Percentiles rank a stretch among this genome's conserved stretches.
Conservation (phyloP, 1,139 yeast genomes). For the Geotrichum cucujoidarum region DNA sequence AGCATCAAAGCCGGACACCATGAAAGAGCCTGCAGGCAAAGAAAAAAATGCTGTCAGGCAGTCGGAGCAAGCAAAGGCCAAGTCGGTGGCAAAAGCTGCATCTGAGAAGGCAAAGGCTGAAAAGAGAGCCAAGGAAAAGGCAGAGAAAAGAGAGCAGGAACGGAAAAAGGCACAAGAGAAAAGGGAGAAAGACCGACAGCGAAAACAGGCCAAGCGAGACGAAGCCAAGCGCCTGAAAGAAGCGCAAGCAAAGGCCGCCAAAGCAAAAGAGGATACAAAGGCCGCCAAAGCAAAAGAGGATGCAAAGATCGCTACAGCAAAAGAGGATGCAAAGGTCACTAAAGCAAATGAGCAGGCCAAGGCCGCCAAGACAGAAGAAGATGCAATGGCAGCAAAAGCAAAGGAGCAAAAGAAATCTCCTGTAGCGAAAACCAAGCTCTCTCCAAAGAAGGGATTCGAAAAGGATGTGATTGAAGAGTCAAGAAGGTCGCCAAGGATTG, state of each 20-base stretch:
- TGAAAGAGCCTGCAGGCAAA: background rate
- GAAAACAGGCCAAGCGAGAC: too few species aligned
- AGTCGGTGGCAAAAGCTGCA: too few species aligned
- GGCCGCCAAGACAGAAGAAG: background rate
- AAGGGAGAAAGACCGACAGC: background rate
- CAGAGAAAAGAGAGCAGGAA: background rate
- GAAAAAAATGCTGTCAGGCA: too few species aligned
- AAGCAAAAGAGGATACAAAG: background rate
- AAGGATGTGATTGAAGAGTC: too few species aligned
- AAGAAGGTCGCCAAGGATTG: background rate
- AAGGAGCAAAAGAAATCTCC: background rate
- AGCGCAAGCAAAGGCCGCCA: background rate
- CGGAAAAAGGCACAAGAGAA: background rate
- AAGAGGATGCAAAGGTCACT: background rate
- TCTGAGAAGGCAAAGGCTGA: background rate
- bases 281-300: background rate
- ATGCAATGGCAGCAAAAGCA: background rate
- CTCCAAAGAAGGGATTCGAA: background rate
- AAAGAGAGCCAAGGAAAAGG: background rate
- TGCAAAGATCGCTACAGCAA: background rate
- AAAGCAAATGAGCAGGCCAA: background rate
- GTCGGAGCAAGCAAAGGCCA: too few species aligned
- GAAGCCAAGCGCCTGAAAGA: too few species aligned
- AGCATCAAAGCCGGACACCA: background rate
- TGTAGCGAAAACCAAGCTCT: too few species aligned